Evolutionary conservation across 306 rosid species (phyloP), one percentile per base, ranked within the genome.

Genomic region (Casuarina glauca): DNA sequence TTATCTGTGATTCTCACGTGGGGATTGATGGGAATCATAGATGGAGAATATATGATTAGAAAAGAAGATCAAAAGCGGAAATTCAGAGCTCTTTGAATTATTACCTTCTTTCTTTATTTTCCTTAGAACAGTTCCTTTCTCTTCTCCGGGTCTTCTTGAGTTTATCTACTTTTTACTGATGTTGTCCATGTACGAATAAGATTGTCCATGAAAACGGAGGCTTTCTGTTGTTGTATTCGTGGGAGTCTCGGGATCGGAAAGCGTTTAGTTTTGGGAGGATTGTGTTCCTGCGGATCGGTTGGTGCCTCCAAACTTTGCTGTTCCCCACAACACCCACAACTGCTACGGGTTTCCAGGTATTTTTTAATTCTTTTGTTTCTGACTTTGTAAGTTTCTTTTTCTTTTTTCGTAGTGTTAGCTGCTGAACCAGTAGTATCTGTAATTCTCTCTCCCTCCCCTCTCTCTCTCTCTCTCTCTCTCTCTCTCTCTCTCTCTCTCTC

Each of bases 1-100:
- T 39, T 54, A 13, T 26, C 86, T 78, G 86, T 44, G 85, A 74
- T 54, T 86, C 88, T 86, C 86, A 82, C 92, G 83, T 88, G 92
- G 84, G 83, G 81, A 74, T 78, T 80, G 82, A 80, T 70, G 80
- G 35, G 83, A 80, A 80, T 82, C 69, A 78, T 83, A 73, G 84
- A 76, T 42, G 81, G 49, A 85, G 87, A 88, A 69, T 85, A 81
- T 78, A 82, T 83, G 82, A 84, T 80, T 80, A 76, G 70, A 55
- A 81, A 63, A 58, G 43, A 52, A 79, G 58, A 74, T 45, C 52
- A 55, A 77, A 74, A 84, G 76, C 73, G 74, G 70, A 81, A n/a
- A 32, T 50, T 50, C 78, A 44, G 46, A 68, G 72, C 74, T 54
- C 70, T 79, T 80, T 68, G 78, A 80, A 78, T 52, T 69, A 58